Evolutionary conservation across 805 yeast species (phyloP), one percentile per base, ranked within the genome.

Genomic region (Wickerhamomyces bovis): DNA sequence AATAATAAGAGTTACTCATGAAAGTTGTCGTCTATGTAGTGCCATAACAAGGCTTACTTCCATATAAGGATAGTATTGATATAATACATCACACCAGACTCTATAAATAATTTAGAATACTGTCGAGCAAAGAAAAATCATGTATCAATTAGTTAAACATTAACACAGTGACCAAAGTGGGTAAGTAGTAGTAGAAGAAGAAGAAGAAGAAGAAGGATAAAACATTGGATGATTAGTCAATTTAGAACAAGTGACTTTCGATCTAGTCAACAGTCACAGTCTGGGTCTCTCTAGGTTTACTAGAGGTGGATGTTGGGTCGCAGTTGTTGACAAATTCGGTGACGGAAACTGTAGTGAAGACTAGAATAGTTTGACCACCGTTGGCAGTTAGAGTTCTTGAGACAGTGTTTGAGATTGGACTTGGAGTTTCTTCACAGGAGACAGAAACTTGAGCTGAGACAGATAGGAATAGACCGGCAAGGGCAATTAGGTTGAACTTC

Each of bases 401-500:
- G 15, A n/a, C 26, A 6, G 43, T 42, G 45, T 42, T 44, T 33
- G 47, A 40, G 36, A 44, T 39, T 33, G 45, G 44, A 13, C 41
- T 16, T 28, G 49, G 49, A 2, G 45, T 42, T 15, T 20, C 33
- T 15, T 46, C 49, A 46, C 49, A 46, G 10, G 49, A 46, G 8
- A 43, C 36, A 8, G 43, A 35, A 11, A n/a, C 45, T 16, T 46
- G 49, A 12, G 43, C 45, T 2, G 26, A n/a, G 19, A 26, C 45
- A 18, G 41, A 19, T 13, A 33, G 6, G 15, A 43, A 5, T 26
- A 43, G 23, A 22, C 38, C 26, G 16, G 44, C 35, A 25, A 43
- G 36, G 21, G 30, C 21, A 25, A 43, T 20, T 35, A 41, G 25
- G 22, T 18, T 31, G 30, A 44, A 31, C 18, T 44, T 42, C 43